phyloP scores from a whole-genome alignment of 257 asterid species.

The Solanum boliviense region DNA sequence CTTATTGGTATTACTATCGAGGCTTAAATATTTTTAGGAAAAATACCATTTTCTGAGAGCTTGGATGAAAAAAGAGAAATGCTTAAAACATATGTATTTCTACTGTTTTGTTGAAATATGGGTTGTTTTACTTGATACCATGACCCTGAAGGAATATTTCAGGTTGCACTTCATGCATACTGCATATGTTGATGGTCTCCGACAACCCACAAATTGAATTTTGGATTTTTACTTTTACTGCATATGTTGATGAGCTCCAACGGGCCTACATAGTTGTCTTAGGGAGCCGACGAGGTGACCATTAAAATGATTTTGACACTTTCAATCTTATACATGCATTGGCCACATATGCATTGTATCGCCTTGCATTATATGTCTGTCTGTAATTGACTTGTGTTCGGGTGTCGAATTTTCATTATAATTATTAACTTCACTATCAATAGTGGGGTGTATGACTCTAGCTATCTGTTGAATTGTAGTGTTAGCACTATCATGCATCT shows the following conservation, averaged over 20 bases:
- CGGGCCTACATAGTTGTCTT: not conserved
- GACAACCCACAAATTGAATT: not conserved
- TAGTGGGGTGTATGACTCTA: not conserved
- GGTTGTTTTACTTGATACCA: not conserved
- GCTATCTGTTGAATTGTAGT: not conserved
- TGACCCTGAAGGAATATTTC: not conserved
- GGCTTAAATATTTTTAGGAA: not conserved
- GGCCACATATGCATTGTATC: not conserved
- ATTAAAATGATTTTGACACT: not conserved
- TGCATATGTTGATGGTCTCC: not conserved
- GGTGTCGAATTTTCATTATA: not conserved
- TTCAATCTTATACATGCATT: no score
- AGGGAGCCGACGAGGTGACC: not conserved
- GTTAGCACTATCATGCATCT: not conserved
- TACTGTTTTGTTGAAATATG: not conserved
- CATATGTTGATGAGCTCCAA: not conserved
- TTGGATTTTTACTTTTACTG: not conserved
- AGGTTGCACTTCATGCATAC: not conserved
- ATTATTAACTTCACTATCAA: no score
- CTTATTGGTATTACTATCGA: not conserved
- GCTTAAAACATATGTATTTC: not conserved
- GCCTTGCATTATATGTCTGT: not conserved
- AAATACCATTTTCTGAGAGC: no score
- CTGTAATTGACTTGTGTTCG: not conserved
- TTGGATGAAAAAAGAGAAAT: not conserved